Percentiles rank a stretch among this genome's conserved stretches.
Evolutionary conservation across 1,284 basidiomycete genomes (phyloP).

Genomic region (Butyriboletus appendiculatus): DNA sequence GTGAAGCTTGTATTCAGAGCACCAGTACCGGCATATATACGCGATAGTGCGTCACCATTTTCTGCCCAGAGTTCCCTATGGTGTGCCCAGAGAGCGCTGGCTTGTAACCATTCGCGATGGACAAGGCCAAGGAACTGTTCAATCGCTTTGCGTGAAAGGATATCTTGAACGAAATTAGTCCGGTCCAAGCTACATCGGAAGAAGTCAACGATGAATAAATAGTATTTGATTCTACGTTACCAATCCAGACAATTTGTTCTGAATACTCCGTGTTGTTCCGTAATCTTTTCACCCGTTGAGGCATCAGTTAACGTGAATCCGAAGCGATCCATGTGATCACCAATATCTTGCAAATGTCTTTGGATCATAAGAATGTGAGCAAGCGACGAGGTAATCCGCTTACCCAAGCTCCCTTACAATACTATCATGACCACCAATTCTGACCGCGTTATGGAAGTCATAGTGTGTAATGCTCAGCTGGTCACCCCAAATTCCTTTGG

Average conservation of each 20-base stretch:
- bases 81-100: constrained; percentile 74
- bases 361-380: constrained; percentile 13
- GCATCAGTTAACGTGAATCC: constrained; percentile 85
- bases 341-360: constrained; percentile 63
- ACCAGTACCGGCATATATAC: constrained; percentile 97
- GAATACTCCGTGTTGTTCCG: constrained; percentile 88
- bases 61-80: constrained; percentile 98
- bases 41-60: constrained; percentile 88
- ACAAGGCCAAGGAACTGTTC: constrained; percentile 74
- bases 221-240: constrained; percentile 42
- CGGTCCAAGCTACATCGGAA: constrained; percentile 74
- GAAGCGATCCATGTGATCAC: constrained; percentile 73
- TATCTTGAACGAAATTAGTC: constrained; percentile 98
- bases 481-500: constrained; percentile 57
- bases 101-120: constrained; percentile 73
- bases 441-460: constrained; percentile 90
- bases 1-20: constrained; percentile 97
- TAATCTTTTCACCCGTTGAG: constrained; percentile 66
- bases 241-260: constrained; percentile 96
- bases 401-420: constrained; percentile 77
- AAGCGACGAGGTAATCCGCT: constrained; percentile 19
- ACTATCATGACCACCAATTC: constrained; percentile 86
- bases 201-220: constrained; percentile 3
- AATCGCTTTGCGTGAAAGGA: constrained; percentile 77
- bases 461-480: constrained; percentile 81